These are phyloP conservation scores for Syzygium grande DNA, from an alignment of 345 rosid genomes.

Conservation along the genomic window DNA sequence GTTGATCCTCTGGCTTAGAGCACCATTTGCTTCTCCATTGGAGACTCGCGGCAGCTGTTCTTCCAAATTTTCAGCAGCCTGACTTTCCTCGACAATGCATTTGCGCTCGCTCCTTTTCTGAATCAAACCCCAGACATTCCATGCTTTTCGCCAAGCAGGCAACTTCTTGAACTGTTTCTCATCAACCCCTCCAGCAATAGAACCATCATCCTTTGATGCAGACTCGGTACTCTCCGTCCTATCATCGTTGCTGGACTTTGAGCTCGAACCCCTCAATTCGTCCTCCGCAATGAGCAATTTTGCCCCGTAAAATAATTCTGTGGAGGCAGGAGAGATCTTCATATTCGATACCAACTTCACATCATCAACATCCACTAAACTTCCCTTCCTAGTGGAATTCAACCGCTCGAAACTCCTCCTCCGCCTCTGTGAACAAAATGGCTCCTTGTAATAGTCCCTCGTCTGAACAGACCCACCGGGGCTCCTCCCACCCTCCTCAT, in stretches of 20 bases:
- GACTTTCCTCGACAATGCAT: not conserved
- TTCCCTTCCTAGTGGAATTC: slow-evolving; percentile 35
- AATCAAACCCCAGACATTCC: slow-evolving; percentile 68
- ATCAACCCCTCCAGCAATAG: slow-evolving; percentile 27
- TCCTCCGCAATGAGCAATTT: slow-evolving; percentile 48
- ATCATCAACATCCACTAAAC: slow-evolving; percentile 57
- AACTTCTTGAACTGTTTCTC: slow-evolving; percentile 36
- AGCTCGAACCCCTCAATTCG: slow-evolving; percentile 47
- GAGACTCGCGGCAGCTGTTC: not conserved
- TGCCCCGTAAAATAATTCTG: slow-evolving; percentile 49
- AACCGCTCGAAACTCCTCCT: slow-evolving; percentile 73
- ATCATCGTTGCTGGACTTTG: slow-evolving; percentile 37
- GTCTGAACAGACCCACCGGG: slow-evolving; percentile 88
- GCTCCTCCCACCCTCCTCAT: slow-evolving; percentile 24
- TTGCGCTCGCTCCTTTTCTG: slow-evolving; percentile 36
- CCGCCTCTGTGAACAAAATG: slow-evolving; percentile 27
- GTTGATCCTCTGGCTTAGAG: not conserved
- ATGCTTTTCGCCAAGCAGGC: slow-evolving; percentile 39
- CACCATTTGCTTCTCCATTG: not conserved
- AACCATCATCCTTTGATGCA: slow-evolving; percentile 40
- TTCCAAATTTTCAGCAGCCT: not conserved
- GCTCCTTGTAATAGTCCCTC: slow-evolving; percentile 60
- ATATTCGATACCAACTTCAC: slow-evolving; percentile 49
- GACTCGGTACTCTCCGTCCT: slow-evolving; percentile 19
- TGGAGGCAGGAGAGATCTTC: slow-evolving; percentile 64